phyloP scores from a whole-genome alignment of 148 eudicot species.

The Nyssa sinensis region DNA sequence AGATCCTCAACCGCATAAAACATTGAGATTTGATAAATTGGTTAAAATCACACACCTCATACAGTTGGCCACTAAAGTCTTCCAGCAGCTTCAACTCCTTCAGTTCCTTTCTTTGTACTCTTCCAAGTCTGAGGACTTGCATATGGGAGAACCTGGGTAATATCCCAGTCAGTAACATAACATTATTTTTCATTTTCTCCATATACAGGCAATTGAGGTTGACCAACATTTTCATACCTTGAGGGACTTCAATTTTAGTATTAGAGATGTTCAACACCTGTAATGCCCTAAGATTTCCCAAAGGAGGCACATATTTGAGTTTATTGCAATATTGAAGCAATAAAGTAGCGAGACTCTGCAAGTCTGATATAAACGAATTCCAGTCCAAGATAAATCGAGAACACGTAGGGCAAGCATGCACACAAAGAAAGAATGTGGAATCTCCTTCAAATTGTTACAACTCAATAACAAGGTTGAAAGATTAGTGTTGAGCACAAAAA shows the following conservation, averaged over 20 bases:
- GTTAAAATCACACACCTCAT: slow-evolving; percentile 6
- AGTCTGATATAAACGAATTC: slow-evolving; percentile 9
- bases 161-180: neutral
- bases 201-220: slow-evolving; percentile 10
- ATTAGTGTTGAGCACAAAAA: no score
- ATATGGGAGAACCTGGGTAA: slow-evolving; percentile 4
- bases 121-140: slow-evolving; percentile 2
- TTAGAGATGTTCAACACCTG: neutral
- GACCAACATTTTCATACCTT: slow-evolving; percentile 13
- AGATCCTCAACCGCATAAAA: neutral
- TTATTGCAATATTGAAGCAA: slow-evolving; percentile 9
- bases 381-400: slow-evolving; percentile 30
- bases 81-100: slow-evolving; percentile 7
- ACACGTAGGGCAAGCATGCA: slow-evolving; percentile 23
- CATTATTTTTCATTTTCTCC: neutral
- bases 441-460: slow-evolving; percentile 7
- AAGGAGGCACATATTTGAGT: slow-evolving; percentile 12
- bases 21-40: neutral
- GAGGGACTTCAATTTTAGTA: slow-evolving; percentile 10
- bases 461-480: slow-evolving; percentile 22
- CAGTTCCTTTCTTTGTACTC: neutral
- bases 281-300: slow-evolving; percentile 14
- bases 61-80: slow-evolving; percentile 15
- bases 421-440: slow-evolving; percentile 12
- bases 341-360: slow-evolving; percentile 14